Evolutionary conservation across 2,329 filamentous ascomycete species (phyloP).

Genomic region (Colletotrichum sp.): DNA sequence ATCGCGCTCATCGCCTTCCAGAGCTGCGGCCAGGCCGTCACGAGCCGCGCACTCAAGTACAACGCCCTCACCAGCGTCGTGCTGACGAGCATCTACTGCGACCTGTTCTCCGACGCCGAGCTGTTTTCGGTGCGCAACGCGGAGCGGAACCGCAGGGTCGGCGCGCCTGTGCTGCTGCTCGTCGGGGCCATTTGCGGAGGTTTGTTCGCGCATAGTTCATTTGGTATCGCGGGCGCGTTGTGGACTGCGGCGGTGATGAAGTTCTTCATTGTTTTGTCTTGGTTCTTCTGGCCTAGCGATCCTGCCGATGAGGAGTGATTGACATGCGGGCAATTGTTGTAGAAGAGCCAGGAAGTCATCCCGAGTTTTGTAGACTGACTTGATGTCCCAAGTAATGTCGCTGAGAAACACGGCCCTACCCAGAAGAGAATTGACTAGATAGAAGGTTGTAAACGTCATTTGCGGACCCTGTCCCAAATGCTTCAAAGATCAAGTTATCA

Average conservation of each 20-base stretch:
- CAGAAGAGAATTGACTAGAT: background rate
- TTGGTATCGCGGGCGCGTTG: conserved; percentile 58
- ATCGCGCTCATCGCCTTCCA: conserved; percentile 77
- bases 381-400: too few species aligned
- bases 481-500: background rate
- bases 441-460: background rate
- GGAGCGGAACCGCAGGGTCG: conserved; percentile 56
- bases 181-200: conserved; percentile 56
- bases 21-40: conserved; percentile 79
- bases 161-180: conserved; percentile 54
- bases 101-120: conserved; percentile 71
- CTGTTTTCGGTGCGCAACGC: conserved; percentile 49
- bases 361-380: background rate
- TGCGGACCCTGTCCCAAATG: background rate
- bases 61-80: conserved; percentile 79
- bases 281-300: conserved; percentile 65
- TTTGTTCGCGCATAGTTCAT: conserved; percentile 47
- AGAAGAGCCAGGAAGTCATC: background rate
- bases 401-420: too few species aligned
- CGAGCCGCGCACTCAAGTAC: conserved; percentile 71
- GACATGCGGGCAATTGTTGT: background rate
- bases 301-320: conserved; percentile 32
- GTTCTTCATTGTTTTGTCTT: conserved; percentile 57
- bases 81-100: conserved; percentile 82
- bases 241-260: conserved; percentile 67